Conservation (phyloP, 2,329 filamentous ascomycete genomes). For the Penicillium janthinellum region DNA sequence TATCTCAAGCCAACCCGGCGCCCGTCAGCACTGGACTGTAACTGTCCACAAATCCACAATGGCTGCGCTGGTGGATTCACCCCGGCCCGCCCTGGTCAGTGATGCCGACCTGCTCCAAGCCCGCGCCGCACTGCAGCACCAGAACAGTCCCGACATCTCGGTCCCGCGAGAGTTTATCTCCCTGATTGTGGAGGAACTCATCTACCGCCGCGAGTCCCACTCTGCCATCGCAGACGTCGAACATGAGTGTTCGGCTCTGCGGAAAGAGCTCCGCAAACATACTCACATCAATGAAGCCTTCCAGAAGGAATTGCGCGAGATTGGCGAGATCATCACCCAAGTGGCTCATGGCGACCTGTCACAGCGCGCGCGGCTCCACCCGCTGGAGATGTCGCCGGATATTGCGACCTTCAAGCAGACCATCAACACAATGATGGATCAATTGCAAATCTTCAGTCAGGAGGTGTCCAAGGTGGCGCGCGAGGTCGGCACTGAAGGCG, state of each 20-base stretch:
- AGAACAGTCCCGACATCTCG: conserved; percentile 24
- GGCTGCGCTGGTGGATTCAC: conserved; percentile 21
- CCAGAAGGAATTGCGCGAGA: conserved; percentile 31
- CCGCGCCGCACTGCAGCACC: conserved; percentile 27
- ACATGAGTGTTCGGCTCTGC: conserved; percentile 24
- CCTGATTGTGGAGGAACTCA: conserved; percentile 28
- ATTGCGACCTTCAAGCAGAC: conserved; percentile 63
- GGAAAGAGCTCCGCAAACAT: conserved; percentile 29
- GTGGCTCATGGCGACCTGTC: conserved; percentile 29
- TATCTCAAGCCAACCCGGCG: neutral
- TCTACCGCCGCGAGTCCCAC: conserved; percentile 26
- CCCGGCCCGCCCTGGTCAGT: conserved; percentile 20
- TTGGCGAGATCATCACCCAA: conserved; percentile 32
- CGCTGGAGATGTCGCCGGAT: conserved; percentile 28
- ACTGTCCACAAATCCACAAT: conserved; percentile 11
- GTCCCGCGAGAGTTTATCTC: conserved; percentile 28
- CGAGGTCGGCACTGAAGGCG: conserved; percentile 78
- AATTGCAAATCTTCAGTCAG: conserved; percentile 75
- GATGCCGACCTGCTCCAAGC: conserved; percentile 28
- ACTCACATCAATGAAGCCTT: conserved; percentile 32
- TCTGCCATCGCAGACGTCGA: conserved; percentile 25
- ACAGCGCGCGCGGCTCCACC: conserved; percentile 26
- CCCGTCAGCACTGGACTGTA: neutral
- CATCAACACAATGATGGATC: conserved; percentile 84
- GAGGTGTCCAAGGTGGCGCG: conserved; percentile 78